These are phyloP conservation scores for Erysimum pusillum DNA, from an alignment of 441 rosid genomes.

Conservation along the genomic window DNA sequence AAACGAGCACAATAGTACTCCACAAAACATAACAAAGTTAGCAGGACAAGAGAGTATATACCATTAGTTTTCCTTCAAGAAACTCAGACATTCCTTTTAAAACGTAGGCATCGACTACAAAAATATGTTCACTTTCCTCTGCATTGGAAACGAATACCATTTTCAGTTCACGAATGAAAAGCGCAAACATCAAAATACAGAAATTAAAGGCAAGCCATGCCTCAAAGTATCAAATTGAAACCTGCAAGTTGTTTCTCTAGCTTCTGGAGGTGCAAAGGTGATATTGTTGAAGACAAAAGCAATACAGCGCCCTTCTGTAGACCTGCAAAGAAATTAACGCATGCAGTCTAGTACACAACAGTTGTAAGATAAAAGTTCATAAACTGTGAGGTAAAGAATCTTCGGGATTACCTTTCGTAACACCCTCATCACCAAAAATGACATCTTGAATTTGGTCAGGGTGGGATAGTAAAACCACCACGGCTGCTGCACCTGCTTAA, in stretches of 20 bases:
- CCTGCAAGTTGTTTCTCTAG: slow-evolving; percentile 75
- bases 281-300: slow-evolving; percentile 66
- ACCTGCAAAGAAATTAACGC: slow-evolving; percentile 53
- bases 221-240: slow-evolving; percentile 34
- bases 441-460: slow-evolving; percentile 68
- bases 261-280: slow-evolving; percentile 61
- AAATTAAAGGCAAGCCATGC: slow-evolving; percentile 21
- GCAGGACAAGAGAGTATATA: slow-evolving; percentile 40
- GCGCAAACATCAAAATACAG: slow-evolving; percentile 16
- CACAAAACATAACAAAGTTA: slow-evolving; percentile 29
- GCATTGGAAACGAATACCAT: slow-evolving; percentile 47
- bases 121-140: slow-evolving; percentile 60
- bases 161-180: slow-evolving; percentile 29
- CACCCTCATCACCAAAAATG: slow-evolving; percentile 68
- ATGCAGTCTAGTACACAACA: slow-evolving; percentile 33
- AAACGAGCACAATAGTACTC: slow-evolving; percentile 13
- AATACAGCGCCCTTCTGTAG: slow-evolving; percentile 64
- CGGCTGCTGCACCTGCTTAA: slow-evolving; percentile 72
- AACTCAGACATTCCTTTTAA: slow-evolving; percentile 66
- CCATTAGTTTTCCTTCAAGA: slow-evolving; percentile 76
- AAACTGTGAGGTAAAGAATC: slow-evolving; percentile 20
- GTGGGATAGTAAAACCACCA: slow-evolving; percentile 72
- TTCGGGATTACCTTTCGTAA: slow-evolving; percentile 60
- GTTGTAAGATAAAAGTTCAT: slow-evolving; percentile 4
- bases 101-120: slow-evolving; percentile 75